phyloP scores from a whole-genome alignment of 768 basidiomycete genomes.

The Pulveroboletus frians region DNA sequence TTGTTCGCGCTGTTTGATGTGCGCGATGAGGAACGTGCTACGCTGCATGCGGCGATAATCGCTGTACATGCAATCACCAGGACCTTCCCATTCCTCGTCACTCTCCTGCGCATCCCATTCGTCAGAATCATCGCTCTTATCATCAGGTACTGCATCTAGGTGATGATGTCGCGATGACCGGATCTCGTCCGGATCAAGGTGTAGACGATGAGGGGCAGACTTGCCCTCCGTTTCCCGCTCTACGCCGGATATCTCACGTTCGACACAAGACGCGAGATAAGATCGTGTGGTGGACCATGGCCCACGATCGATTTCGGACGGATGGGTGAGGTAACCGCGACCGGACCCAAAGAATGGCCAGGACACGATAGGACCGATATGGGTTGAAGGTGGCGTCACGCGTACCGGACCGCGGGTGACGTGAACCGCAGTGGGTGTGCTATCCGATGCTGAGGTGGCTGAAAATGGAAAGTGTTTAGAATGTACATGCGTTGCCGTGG shows the following conservation, averaged over 20 bases:
- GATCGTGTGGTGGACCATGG: conserved; percentile 60
- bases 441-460: conserved; percentile 3
- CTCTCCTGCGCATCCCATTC: conserved; percentile 79
- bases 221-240: conserved; percentile 74
- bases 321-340: conserved; percentile 66
- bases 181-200: conserved; percentile 79
- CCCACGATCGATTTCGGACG: conserved; percentile 70
- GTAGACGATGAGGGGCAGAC: conserved; percentile 68
- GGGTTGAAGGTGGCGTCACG: conserved; percentile 29
- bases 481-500: conserved; percentile 22
- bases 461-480: conserved; percentile 20
- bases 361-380: conserved; percentile 78
- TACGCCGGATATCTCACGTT: conserved; percentile 72
- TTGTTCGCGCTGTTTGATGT: conserved; percentile 59
- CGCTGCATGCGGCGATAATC: conserved; percentile 82
- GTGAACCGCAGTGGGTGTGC: neutral
- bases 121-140: conserved; percentile 70
- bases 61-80: conserved; percentile 72
- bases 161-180: conserved; percentile 65
- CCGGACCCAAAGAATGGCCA: conserved; percentile 90
- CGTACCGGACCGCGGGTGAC: conserved; percentile 1
- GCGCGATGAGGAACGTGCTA: conserved; percentile 71
- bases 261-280: conserved; percentile 62
- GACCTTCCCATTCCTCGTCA: conserved; percentile 70
- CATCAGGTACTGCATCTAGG: conserved; percentile 61